phyloP scores from a whole-genome alignment of 768 basidiomycete species.

The Tricholoma terreum region DNA sequence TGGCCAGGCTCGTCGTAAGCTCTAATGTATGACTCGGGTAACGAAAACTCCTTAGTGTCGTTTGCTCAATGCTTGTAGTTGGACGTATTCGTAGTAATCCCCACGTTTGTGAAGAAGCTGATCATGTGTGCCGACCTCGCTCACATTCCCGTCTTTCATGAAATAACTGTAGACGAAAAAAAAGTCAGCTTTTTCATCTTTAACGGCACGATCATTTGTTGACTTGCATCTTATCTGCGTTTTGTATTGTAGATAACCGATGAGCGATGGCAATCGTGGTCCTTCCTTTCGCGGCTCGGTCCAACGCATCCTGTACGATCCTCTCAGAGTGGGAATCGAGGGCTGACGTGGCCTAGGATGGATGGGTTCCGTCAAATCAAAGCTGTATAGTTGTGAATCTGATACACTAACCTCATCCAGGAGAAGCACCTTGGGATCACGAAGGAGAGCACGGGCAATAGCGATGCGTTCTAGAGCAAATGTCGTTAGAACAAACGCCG shows the following conservation, averaged over 20 bases:
- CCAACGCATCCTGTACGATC: constrained; percentile 91
- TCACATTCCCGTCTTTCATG: constrained; percentile 81
- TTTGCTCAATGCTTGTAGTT: constrained; percentile 71
- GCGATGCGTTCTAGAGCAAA: constrained; percentile 54
- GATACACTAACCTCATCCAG: constrained; percentile 58
- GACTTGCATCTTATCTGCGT: constrained; percentile 81
- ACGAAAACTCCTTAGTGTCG: constrained; percentile 26
- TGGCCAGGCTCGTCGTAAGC: too few species aligned
- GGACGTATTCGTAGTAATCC: constrained; percentile 82
- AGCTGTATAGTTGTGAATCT: constrained; percentile 3
- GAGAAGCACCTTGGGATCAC: constrained; percentile 84
- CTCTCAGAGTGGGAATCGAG: constrained; percentile 92
- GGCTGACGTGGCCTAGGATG: constrained; percentile 69
- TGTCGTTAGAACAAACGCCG: neutral
- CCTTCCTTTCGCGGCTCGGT: constrained; percentile 86
- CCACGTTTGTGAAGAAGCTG: constrained; percentile 64
- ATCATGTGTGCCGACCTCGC: constrained; percentile 87
- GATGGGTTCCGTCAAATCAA: neutral
- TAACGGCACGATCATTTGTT: constrained; percentile 5
- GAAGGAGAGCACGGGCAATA: constrained; percentile 85
- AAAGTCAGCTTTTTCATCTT: constrained; percentile 1
- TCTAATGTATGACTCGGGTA: too few species aligned
- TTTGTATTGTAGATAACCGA: constrained; percentile 88
- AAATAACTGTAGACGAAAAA: constrained; percentile 58
- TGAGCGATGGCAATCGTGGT: constrained; percentile 97